Evolutionary conservation across 2,329 filamentous ascomycete species (phyloP), one percentile per base, ranked within the genome.

Genomic region (Hypomyces rosellus): DNA sequence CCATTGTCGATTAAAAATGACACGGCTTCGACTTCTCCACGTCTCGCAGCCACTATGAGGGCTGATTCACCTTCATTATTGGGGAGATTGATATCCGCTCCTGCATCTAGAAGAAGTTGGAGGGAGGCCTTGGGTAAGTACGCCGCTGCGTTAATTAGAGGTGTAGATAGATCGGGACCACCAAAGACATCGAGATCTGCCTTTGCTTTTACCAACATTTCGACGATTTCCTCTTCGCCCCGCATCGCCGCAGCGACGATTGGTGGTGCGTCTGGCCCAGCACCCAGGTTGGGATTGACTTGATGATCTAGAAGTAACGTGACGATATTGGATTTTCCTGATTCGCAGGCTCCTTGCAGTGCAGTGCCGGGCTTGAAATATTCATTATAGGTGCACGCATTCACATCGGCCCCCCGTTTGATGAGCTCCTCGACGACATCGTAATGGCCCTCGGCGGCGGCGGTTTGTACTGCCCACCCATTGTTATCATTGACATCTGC

Each of bases 301-400:
- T 52, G 50, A 20, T 66, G 60, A 14, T 70, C 61, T 8, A 73
- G 63, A 3, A 74, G 54, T 2, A 72, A 55, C 1, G 58, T 53
- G 12, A 71, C 70, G 9, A 72, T 67, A 3, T 70, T 65, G 0
- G 46, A 51, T 33, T 63, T 59, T 3, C 69, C 62, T 1, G 61
- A 60, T 40, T 70, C 67, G 36, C 64, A 65, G 0, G 71, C 71
- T 0, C 61, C 70, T 47, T 74, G 71, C 1, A 74, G 56, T 1
- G 70, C 70, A 4, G 68, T 73, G 4, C 66, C 64, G 1, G 60
- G 56, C 1, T 51, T 36, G 48, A 71, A 51, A 16, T 46, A 41
- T 37, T 11, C 67, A 15, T 63, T 60, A 2, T 59, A 51, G 4
- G 65, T 64, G 9, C 55, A 58, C 1, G 65, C 65, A 45, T 72